Percentiles rank a stretch among this genome's conserved stretches.
Evolutionary conservation across 768 basidiomycete genomes (phyloP).

Genomic region (Suillus alpinus): DNA sequence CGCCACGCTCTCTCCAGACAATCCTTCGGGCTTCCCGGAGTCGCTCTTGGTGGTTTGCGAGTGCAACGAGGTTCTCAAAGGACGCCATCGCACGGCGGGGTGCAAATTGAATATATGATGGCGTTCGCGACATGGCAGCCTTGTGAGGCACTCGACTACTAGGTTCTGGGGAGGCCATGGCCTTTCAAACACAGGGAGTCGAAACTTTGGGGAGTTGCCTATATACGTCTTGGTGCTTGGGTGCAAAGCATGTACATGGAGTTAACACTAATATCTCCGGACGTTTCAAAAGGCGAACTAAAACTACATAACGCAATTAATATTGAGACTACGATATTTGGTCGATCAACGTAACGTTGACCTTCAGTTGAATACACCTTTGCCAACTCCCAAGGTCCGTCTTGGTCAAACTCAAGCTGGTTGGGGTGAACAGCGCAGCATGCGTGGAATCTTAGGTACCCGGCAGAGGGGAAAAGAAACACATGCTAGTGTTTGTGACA

Average conservation of each 20-base stretch:
- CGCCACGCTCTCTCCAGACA: conserved; percentile 78
- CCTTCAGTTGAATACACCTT: neutral
- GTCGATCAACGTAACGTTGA: neutral
- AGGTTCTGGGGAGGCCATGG: conserved; percentile 3
- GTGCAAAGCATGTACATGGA: neutral
- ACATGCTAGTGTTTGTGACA: neutral
- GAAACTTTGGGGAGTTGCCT: neutral
- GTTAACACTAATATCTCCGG: neutral
- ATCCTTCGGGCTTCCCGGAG: conserved; percentile 72
- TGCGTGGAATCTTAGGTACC: neutral
- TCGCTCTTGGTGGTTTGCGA: conserved; percentile 81
- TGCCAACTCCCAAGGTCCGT: neutral
- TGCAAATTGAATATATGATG: conserved; percentile 47
- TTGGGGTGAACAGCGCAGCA: neutral
- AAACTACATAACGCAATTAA: neutral
- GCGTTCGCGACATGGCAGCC: conserved; percentile 13
- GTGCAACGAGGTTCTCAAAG: conserved; percentile 80
- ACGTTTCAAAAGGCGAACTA: neutral
- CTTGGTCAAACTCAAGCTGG: neutral
- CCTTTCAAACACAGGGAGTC: neutral
- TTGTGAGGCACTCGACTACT: too few relatives aligned
- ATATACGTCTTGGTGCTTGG: neutral
- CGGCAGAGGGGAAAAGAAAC: neutral
- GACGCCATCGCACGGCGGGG: conserved; percentile 63
- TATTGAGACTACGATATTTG: neutral